These are phyloP conservation scores for Saccharomyces hybrid DNA, from an alignment of 1,139 yeast species.

Conservation along the genomic window DNA sequence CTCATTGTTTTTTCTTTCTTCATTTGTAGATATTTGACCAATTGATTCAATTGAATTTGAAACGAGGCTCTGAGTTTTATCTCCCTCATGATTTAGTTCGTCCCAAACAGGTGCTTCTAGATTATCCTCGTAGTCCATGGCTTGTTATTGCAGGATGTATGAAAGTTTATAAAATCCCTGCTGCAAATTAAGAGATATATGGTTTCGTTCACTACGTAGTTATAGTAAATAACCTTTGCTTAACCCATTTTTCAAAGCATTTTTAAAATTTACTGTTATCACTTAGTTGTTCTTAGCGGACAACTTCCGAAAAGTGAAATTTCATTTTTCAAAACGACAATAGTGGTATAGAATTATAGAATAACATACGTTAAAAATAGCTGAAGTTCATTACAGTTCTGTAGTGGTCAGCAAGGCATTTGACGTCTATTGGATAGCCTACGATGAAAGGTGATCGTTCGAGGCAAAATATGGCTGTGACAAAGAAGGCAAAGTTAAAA, in stretches of 20 bases:
- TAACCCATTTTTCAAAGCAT: neutral
- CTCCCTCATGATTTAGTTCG: constrained; percentile 11
- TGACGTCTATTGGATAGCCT: neutral
- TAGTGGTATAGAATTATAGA: neutral
- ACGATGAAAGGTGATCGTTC: neutral
- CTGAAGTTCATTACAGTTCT: neutral
- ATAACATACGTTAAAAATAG: neutral
- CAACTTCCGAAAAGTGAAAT: neutral
- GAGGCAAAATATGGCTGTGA: neutral
- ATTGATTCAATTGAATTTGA: neutral
- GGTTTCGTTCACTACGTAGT: neutral
- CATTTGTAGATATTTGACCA: constrained; percentile 1
- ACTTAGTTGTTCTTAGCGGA: neutral
- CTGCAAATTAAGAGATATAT: neutral
- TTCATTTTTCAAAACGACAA: neutral
- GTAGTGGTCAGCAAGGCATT: neutral
- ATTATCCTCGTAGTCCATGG: constrained; percentile 23
- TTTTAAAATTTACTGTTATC: neutral
- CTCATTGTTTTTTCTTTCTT: neutral
- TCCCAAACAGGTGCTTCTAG: constrained; percentile 30
- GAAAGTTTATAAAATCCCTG: neutral
- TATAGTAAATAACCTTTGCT: neutral
- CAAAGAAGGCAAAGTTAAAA: constrained; percentile 2
- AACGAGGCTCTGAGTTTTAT: neutral
- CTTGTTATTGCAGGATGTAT: neutral